phyloP scores from a whole-genome alignment of 1,284 basidiomycete species.

The Malassezia dermatis region DNA sequence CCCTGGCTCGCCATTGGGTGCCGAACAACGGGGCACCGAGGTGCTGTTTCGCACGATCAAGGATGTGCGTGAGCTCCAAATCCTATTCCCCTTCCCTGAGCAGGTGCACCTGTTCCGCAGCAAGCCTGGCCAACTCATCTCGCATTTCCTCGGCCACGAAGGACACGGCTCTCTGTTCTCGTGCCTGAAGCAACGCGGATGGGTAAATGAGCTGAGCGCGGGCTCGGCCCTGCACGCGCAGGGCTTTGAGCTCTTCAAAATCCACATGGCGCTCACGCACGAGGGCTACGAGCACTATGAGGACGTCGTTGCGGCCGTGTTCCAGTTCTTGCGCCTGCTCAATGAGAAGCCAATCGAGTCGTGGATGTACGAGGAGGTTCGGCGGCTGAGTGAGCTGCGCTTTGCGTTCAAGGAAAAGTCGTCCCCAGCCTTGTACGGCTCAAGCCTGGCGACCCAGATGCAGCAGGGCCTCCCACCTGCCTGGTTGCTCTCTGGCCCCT shows the following conservation, averaged over 20 bases:
- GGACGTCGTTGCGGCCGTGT: slow-evolving; percentile 62
- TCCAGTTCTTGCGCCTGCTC: slow-evolving; percentile 82
- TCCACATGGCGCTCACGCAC: slow-evolving; percentile 68
- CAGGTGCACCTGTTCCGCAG: slow-evolving; percentile 63
- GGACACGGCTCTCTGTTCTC: slow-evolving; percentile 85
- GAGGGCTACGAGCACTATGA: slow-evolving; percentile 80
- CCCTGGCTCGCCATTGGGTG: slow-evolving; percentile 59
- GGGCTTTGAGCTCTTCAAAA: slow-evolving; percentile 81
- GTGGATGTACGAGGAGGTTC: slow-evolving; percentile 70
- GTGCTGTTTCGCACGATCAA: slow-evolving; percentile 82
- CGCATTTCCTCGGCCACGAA: slow-evolving; percentile 89
- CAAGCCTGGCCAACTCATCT: slow-evolving; percentile 69
- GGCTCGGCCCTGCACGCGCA: slow-evolving; percentile 60
- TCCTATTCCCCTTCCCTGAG: slow-evolving; percentile 65
- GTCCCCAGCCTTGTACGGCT: slow-evolving; percentile 68
- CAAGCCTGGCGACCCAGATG: slow-evolving; percentile 66
- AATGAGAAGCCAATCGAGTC: slow-evolving; percentile 58
- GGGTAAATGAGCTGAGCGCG: slow-evolving; percentile 70
- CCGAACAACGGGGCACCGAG: slow-evolving; percentile 57
- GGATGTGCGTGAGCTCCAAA: slow-evolving; percentile 73
- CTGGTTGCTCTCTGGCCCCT: slow-evolving; percentile 64
- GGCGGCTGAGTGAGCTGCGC: slow-evolving; percentile 61
- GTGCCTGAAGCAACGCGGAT: slow-evolving; percentile 81
- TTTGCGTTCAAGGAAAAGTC: slow-evolving; percentile 85
- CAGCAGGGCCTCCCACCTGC: slow-evolving; percentile 70